Evolutionary conservation across 306 rosid genomes (phyloP), one percentile per base, ranked within the genome.

Genomic region (Delonix regia): DNA sequence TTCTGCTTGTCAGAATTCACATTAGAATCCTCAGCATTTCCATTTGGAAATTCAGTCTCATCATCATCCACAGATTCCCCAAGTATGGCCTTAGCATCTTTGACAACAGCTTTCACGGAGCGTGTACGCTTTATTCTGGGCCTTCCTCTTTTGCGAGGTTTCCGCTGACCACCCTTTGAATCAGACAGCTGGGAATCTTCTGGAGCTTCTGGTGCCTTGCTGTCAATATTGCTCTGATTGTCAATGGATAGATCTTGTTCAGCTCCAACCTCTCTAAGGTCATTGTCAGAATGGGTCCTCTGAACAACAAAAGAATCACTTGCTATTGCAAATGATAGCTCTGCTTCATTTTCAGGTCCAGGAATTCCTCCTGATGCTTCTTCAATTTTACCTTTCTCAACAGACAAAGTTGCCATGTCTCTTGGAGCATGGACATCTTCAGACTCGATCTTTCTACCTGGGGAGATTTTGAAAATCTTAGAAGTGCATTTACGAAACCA

Each of bases 401-500:
- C 65, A 25, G 78, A 74, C 15, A 66, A 77, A 34, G 80, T 66
- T 61, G 53, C 83, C 67, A 47, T 89, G 42, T 86, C 87, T 75
- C 83, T 62, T 83, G 75, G 74, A 85, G 85, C 77, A 18, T 52
- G 83, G 55, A 78, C 56, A 73, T 85, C 86, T 74, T 85, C 84
- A 73, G 86, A 80, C 74, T 86, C 91, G 0, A 64, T 67, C 80
- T 86, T 91, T 56, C 49, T 91, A 42, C 86, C 85, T 0, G 99
- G 96, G 28, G 99, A 93, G 66, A 91, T 74, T 55, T 78, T 95
- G 64, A 95, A 89, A 62, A 95, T 88, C 90, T 89, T 94, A 19
- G 99, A 78, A 53, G 97, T 92, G 86, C 99, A 92, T 81, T 93
- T 92, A 19, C 94, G 97, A 39, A 95, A 75, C 97, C 97, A 95